A percentile compares a stretch with the other conserved stretches of the same genome.
Evolutionary conservation across 805 yeast species (phyloP).

Genomic region (Starmerella stigmatis): DNA sequence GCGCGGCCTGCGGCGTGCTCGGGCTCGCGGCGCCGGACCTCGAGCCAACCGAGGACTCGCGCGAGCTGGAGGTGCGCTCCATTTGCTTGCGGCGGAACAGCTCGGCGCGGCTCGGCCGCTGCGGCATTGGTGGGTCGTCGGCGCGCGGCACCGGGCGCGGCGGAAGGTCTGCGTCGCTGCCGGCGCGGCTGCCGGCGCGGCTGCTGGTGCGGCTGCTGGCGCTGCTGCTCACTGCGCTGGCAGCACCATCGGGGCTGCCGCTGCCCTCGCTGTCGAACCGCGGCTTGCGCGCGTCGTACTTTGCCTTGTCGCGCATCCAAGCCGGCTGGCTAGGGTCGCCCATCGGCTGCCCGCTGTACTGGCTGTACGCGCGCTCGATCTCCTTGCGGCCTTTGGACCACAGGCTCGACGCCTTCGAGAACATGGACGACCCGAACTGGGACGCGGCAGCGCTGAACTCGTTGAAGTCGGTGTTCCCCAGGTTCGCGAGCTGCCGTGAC

Average conservation of each 20-base stretch:
- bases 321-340: constrained; percentile 43
- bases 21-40: background rate
- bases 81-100: constrained; percentile 16
- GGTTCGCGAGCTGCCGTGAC: constrained; percentile 1
- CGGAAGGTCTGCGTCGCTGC: constrained; percentile 2
- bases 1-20: background rate
- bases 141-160: background rate
- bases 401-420: constrained; percentile 49
- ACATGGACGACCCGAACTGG: constrained; percentile 46
- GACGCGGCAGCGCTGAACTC: constrained; percentile 35
- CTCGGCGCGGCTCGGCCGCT: constrained; percentile 19
- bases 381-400: constrained; percentile 51
- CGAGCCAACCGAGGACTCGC: background rate
- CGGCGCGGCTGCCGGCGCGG: background rate
- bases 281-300: constrained; percentile 14
- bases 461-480: constrained; percentile 9
- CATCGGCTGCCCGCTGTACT: constrained; percentile 36
- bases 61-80: constrained; percentile 6
- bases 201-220: background rate
- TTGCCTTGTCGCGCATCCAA: constrained; percentile 58
- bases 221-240: constrained; percentile 8
- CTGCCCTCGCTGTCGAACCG: background rate
- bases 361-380: constrained; percentile 51
- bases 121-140: background rate
- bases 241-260: background rate